A percentile compares a stretch with the other conserved stretches of the same genome.
Conservation (phyloP, 2,329 filamentous ascomycete species). For the Gnomoniopsis smithogilvyi region DNA sequence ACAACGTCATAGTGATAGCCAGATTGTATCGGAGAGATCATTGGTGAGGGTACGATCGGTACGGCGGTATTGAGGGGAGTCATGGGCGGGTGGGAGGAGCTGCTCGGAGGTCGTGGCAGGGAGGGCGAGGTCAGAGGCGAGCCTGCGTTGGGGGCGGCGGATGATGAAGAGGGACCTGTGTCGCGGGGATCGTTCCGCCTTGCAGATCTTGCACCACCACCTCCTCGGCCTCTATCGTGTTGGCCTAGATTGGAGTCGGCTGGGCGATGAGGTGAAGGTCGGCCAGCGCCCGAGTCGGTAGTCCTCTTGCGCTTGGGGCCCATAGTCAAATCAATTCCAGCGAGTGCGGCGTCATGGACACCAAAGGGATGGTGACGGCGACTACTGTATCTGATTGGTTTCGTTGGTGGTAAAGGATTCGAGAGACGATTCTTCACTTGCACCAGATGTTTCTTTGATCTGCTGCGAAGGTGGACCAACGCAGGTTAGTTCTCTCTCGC, state of each 20-base stretch:
- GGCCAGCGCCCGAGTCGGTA: slow-evolving; percentile 42
- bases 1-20: slow-evolving; percentile 73
- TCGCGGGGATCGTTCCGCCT: slow-evolving; percentile 51
- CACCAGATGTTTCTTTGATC: slow-evolving; percentile 7
- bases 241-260: slow-evolving; percentile 53
- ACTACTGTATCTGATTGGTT: neutral
- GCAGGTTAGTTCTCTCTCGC: slow-evolving; percentile 1
- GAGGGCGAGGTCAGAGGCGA: slow-evolving; percentile 28
- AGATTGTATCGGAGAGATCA: slow-evolving; percentile 33
- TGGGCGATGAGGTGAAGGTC: slow-evolving; percentile 62
- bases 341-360: slow-evolving; percentile 14
- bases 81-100: slow-evolving; percentile 31
- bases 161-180: slow-evolving; percentile 30
- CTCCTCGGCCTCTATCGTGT: slow-evolving; percentile 52
- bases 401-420: neutral
- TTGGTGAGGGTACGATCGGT: slow-evolving; percentile 24
- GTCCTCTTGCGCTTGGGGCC: slow-evolving; percentile 59
- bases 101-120: slow-evolving; percentile 33
- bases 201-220: slow-evolving; percentile 42
- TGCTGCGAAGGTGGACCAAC: slow-evolving; percentile 4
- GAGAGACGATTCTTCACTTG: too few species aligned
- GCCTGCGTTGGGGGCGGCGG: neutral
- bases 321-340: slow-evolving; percentile 35
- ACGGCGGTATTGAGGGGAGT: slow-evolving; percentile 12
- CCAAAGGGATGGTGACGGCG: slow-evolving; percentile 1